A percentile compares a stretch with the other conserved stretches of the same genome.
These are phyloP conservation scores for Plenodomus lindquistii DNA, from an alignment of 2,329 filamentous ascomycete genomes.

Conservation along the genomic window DNA sequence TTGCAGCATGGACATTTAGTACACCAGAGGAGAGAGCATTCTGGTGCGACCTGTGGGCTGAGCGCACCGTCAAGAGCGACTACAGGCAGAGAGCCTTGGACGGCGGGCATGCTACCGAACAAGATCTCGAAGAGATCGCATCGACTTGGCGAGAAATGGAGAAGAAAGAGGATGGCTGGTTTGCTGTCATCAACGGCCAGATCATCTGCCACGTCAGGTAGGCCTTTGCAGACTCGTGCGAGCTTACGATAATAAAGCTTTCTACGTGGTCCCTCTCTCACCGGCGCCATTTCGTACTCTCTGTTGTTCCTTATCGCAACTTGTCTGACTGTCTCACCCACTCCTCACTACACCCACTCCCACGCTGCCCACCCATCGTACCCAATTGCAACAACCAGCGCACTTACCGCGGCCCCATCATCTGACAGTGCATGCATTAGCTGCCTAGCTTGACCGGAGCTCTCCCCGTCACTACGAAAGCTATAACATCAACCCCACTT, in stretches of 20 bases:
- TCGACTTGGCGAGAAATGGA: slow-evolving; percentile 48
- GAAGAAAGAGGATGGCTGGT: slow-evolving; percentile 48
- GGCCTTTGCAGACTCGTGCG: background rate
- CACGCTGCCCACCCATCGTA: slow-evolving; percentile 7
- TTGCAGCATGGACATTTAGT: slow-evolving; percentile 50
- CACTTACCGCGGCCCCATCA: slow-evolving; percentile 30
- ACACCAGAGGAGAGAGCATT: slow-evolving; percentile 43
- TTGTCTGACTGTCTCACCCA: background rate
- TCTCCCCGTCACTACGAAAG: slow-evolving; percentile 16
- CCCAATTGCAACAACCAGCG: slow-evolving; percentile 28
- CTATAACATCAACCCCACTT: slow-evolving; percentile 43
- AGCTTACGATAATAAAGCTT: background rate
- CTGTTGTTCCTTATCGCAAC: background rate
- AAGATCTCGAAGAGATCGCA: slow-evolving; percentile 47
- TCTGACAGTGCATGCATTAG: slow-evolving; percentile 36
- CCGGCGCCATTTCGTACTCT: background rate
- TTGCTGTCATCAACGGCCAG: slow-evolving; percentile 49
- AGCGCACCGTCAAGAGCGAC: slow-evolving; percentile 39
- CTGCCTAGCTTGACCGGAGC: slow-evolving; percentile 22
- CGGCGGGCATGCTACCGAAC: slow-evolving; percentile 41
- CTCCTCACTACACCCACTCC: slow-evolving; percentile 7
- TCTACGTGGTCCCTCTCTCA: background rate
- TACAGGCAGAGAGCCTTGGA: slow-evolving; percentile 44
- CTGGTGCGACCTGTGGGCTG: slow-evolving; percentile 49
- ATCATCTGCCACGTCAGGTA: slow-evolving; percentile 40